Percentiles rank a stretch among this genome's conserved stretches.
These are phyloP conservation scores for Ascochyta koolunga DNA, from an alignment of 2,329 filamentous ascomycete species.

Conservation along the genomic window DNA sequence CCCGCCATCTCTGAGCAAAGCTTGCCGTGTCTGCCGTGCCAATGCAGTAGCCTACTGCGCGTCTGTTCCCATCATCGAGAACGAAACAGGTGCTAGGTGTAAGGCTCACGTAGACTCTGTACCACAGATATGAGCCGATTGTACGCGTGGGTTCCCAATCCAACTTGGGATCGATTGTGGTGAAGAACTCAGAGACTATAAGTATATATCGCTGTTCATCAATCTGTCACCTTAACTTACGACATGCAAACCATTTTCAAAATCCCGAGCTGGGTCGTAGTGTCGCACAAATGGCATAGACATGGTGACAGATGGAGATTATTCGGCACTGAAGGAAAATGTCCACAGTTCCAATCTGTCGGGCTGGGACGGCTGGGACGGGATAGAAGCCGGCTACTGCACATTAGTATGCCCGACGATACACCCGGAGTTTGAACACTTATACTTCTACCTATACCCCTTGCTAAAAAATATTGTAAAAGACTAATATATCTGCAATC, in stretches of 20 bases:
- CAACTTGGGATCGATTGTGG: slow-evolving; percentile 30
- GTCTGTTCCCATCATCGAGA: slow-evolving; percentile 41
- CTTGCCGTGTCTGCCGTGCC: slow-evolving; percentile 36
- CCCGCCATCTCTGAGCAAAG: slow-evolving; percentile 37
- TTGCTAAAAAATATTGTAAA: too few species aligned
- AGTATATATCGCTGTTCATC: background rate
- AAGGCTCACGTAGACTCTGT: slow-evolving; percentile 40
- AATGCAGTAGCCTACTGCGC: slow-evolving; percentile 48
- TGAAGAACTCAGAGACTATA: slow-evolving; percentile 26
- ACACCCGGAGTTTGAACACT: too few species aligned
- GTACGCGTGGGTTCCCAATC: slow-evolving; percentile 37
- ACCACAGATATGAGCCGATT: slow-evolving; percentile 42
- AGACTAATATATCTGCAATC: too few species aligned
- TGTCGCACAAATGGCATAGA: slow-evolving; percentile 23
- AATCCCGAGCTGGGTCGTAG: slow-evolving; percentile 26
- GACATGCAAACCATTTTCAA: slow-evolving; percentile 24
- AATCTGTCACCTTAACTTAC: slow-evolving; percentile 8
- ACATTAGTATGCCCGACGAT: too few species aligned
- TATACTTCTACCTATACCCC: too few species aligned
- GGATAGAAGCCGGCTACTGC: too few species aligned
- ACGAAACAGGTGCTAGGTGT: slow-evolving; percentile 43
- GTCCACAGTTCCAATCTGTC: too few species aligned
- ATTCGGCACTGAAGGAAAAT: background rate
- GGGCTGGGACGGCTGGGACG: too few species aligned
- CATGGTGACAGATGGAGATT: background rate